A percentile compares a stretch with the other conserved stretches of the same genome.
phyloP scores from a whole-genome alignment of 2,329 filamentous ascomycete genomes.

The Blastomyces emzantsi region DNA sequence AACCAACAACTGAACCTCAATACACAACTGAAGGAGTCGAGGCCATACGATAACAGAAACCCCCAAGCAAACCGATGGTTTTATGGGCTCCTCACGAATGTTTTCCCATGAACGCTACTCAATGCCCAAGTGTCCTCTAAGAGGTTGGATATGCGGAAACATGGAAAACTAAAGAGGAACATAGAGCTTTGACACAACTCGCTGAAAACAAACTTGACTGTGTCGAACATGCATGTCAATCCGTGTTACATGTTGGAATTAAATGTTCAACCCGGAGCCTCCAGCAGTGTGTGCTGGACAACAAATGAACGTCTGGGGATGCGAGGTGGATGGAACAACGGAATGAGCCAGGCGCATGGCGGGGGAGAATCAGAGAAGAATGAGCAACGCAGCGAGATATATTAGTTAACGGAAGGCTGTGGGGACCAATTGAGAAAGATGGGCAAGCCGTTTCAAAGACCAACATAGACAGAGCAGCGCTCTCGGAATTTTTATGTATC shows the following conservation, averaged over 20 bases:
- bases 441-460: too few species aligned
- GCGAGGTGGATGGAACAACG: too few species aligned
- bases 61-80: neutral
- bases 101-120: neutral
- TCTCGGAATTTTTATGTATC: too few species aligned
- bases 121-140: neutral
- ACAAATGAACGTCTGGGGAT: too few species aligned
- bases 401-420: neutral
- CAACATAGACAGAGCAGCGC: too few species aligned
- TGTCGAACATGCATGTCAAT: neutral
- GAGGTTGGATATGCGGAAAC: neutral
- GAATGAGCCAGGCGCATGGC: neutral
- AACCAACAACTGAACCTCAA: neutral
- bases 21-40: neutral
- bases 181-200: neutral
- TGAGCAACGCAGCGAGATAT: neutral
- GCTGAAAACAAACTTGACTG: neutral
- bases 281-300: too few species aligned
- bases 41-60: neutral
- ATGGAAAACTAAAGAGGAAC: neutral
- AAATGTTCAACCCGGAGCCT: neutral
- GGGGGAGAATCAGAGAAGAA: neutral
- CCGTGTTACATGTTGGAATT: neutral
- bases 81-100: neutral
- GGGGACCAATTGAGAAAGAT: neutral